Conservation (phyloP, 2,329 filamentous ascomycete species). For the Dryadomyces sulphureus region DNA sequence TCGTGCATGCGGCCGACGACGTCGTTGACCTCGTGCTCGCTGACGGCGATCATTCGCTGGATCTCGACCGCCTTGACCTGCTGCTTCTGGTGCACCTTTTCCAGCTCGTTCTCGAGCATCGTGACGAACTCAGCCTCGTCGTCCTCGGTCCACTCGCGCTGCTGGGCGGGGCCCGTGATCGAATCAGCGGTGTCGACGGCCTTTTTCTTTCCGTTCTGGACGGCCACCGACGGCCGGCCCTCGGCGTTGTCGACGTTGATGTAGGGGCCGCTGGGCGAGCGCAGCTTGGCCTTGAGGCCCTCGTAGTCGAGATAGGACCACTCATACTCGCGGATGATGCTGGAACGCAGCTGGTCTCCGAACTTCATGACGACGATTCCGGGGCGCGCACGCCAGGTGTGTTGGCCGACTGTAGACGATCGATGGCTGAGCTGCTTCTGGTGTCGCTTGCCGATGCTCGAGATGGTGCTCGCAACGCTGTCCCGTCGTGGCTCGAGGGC, state of each 20-base stretch:
- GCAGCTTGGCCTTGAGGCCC: conserved; percentile 75
- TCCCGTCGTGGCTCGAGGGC: conserved; percentile 13
- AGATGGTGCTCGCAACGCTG: conserved; percentile 1
- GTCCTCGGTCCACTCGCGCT: conserved; percentile 71
- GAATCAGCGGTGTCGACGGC: conserved; percentile 15
- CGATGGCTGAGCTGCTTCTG: conserved; percentile 1
- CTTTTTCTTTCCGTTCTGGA: conserved; percentile 15
- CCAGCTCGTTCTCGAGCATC: conserved; percentile 78
- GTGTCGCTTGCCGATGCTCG: not conserved
- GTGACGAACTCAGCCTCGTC: conserved; percentile 82
- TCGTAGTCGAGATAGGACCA: conserved; percentile 99
- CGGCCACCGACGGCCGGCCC: conserved; percentile 3
- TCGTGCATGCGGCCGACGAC: conserved; percentile 64
- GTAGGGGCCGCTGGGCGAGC: conserved; percentile 46
- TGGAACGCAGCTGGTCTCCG: conserved; percentile 91
- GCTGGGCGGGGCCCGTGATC: conserved; percentile 10
- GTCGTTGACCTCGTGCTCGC: conserved; percentile 78
- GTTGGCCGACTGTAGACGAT: not conserved
- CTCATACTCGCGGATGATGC: conserved; percentile 90
- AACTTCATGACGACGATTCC: conserved; percentile 61
- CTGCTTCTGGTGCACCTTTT: conserved; percentile 96
- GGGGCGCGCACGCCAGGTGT: conserved; percentile 24
- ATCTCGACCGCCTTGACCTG: conserved; percentile 96
- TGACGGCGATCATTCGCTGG: conserved; percentile 71
- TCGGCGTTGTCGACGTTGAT: conserved; percentile 22